phyloP scores from a whole-genome alignment of 495 filamentous ascomycete genomes.

The Lasiosphaeris hirsuta region DNA sequence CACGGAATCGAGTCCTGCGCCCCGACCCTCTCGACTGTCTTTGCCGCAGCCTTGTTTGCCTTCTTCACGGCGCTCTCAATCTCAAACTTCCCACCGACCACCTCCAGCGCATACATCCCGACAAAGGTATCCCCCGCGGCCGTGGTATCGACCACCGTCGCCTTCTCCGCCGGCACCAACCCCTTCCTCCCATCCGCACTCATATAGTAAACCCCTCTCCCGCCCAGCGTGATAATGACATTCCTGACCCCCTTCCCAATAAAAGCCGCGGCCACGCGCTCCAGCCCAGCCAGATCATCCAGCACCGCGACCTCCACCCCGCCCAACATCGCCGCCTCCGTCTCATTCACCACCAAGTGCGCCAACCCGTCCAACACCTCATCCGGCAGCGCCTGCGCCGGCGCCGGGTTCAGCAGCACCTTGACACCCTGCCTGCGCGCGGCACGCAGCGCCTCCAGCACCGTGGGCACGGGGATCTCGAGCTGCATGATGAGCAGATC shows the following conservation, averaged over 20 bases:
- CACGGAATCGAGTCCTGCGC: conserved; percentile 90
- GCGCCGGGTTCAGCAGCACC: conserved; percentile 82
- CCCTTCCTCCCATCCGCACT: conserved; percentile 34
- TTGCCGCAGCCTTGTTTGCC: conserved; percentile 72
- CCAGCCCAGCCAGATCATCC: conserved; percentile 44
- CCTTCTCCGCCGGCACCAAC: conserved; percentile 54
- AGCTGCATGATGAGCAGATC: conserved; percentile 82
- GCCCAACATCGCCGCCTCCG: conserved; percentile 73
- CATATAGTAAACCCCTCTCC: conserved; percentile 66
- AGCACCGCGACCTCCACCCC: conserved; percentile 46
- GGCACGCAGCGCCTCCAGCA: conserved; percentile 59
- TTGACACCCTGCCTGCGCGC: conserved; percentile 49
- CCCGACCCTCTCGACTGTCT: conserved; percentile 71
- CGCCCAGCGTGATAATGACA: conserved; percentile 79
- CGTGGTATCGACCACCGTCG: conserved; percentile 85
- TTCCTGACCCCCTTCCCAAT: conserved; percentile 65
- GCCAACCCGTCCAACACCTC: conserved; percentile 66
- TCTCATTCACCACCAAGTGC: conserved; percentile 87
- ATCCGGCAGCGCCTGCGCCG: conserved; percentile 65
- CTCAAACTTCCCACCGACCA: conserved; percentile 44
- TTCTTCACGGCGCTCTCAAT: conserved; percentile 59
- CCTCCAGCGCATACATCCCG: conserved; percentile 74
- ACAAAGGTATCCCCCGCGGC: conserved; percentile 95
- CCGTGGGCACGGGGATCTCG: conserved; percentile 74
- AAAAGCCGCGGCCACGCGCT: conserved; percentile 55